Evolutionary conservation across 1,284 basidiomycete species (phyloP).

Genomic region (Athelia psychrophila): DNA sequence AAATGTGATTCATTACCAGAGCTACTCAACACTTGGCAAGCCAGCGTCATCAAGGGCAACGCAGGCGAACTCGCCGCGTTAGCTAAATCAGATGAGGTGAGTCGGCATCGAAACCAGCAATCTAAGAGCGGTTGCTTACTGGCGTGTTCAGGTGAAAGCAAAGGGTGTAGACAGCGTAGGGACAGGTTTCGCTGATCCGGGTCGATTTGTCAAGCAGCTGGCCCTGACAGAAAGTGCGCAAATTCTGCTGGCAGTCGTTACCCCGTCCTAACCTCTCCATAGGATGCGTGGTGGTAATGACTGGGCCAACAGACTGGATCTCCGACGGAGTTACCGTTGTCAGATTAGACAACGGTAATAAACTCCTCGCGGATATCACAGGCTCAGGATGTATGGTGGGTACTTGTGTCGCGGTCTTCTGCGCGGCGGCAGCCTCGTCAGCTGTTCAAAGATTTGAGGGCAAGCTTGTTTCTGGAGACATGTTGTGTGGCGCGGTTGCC

Average conservation of each 20-base stretch:
- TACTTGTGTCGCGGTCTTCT: conserved; percentile 73
- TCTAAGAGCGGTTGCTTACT: not conserved
- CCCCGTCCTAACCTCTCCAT: not conserved
- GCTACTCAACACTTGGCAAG: conserved; percentile 83
- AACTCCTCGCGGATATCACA: conserved; percentile 78
- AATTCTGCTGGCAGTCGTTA: not conserved
- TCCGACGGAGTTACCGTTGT: conserved; percentile 79
- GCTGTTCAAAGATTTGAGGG: conserved; percentile 28
- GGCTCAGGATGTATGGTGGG: conserved; percentile 92
- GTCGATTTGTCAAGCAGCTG: conserved; percentile 64
- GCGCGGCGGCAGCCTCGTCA: conserved; percentile 58
- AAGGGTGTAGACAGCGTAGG: conserved; percentile 90
- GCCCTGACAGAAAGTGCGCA: conserved; percentile 75
- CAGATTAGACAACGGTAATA: conserved; percentile 74
- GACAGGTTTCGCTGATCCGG: conserved; percentile 74
- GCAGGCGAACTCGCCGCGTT: conserved; percentile 87
- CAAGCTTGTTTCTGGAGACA: conserved; percentile 63
- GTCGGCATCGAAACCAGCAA: conserved; percentile 5
- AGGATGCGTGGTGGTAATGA: conserved; percentile 85
- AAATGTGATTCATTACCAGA: conserved; percentile 34
- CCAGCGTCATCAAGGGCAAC: conserved; percentile 94
- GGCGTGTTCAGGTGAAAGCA: conserved; percentile 59
- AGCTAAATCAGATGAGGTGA: conserved; percentile 71
- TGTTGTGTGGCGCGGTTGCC: conserved; percentile 71
- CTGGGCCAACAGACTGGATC: conserved; percentile 83